These are phyloP conservation scores for Tetragonia tetragonoides DNA, from an alignment of 148 eudicot species.

Conservation along the genomic window DNA sequence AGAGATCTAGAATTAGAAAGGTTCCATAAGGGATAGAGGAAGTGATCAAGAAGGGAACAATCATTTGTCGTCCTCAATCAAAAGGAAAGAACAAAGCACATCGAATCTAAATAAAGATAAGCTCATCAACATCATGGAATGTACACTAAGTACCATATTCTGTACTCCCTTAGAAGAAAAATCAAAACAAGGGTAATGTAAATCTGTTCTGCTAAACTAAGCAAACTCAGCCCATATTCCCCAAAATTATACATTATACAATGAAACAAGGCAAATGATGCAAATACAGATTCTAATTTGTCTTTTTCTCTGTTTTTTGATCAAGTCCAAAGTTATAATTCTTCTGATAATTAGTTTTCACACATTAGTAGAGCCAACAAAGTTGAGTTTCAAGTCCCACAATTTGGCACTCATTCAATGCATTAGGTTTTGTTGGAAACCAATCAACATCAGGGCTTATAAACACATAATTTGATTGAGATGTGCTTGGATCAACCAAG, in stretches of 20 bases:
- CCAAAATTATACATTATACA: not conserved
- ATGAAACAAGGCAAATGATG: not conserved
- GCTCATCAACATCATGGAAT: conserved; percentile 4
- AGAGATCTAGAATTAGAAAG: too few species aligned
- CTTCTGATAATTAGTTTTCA: too few species aligned
- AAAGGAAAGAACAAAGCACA: conserved; percentile 2
- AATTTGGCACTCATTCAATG: too few species aligned
- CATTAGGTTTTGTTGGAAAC: too few species aligned
- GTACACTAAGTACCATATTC: not conserved
- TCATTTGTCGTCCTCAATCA: not conserved
- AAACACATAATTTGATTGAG: too few species aligned
- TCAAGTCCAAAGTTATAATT: not conserved
- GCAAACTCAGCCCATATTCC: not conserved
- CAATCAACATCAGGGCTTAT: too few species aligned
- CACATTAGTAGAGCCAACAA: too few species aligned
- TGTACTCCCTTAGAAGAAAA: not conserved
- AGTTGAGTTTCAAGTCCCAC: too few species aligned
- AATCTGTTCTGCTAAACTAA: not conserved
- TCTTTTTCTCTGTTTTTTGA: not conserved
- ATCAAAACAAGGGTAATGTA: not conserved
- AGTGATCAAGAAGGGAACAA: not conserved
- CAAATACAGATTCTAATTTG: not conserved
- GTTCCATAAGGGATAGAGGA: not conserved
- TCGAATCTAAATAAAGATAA: not conserved
- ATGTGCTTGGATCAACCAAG: too few species aligned